Conservation (phyloP, 495 filamentous ascomycete species). For the Xylaria palmicola region DNA sequence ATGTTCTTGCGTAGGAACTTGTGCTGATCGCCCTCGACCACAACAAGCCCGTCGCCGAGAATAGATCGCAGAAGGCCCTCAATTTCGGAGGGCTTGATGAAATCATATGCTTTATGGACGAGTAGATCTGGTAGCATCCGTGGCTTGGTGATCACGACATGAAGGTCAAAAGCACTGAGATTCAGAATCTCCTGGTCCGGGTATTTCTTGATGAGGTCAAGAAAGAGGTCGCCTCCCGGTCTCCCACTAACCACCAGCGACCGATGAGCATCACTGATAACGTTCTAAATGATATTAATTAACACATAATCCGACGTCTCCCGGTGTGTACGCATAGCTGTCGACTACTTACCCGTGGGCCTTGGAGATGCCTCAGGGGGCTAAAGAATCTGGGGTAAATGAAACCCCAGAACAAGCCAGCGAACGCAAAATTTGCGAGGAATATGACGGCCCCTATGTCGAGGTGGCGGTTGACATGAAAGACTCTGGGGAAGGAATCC, state of each 20-base stretch:
- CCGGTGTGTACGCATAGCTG: neutral
- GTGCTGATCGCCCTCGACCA: conserved; percentile 75
- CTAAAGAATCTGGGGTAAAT: conserved; percentile 59
- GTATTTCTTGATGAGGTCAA: conserved; percentile 39
- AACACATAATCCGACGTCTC: neutral
- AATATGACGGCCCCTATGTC: conserved; percentile 14
- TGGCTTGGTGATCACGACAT: conserved; percentile 56
- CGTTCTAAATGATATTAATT: neutral
- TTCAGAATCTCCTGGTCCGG: conserved; percentile 62
- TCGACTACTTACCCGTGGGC: conserved; percentile 46
- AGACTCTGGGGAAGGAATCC: neutral
- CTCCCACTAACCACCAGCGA: conserved; percentile 5
- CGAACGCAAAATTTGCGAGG: conserved; percentile 22
- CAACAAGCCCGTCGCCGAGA: conserved; percentile 65
- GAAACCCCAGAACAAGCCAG: conserved; percentile 40
- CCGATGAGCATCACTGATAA: conserved; percentile 16
- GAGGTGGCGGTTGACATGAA: neutral
- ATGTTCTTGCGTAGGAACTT: conserved; percentile 71
- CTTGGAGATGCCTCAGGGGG: conserved; percentile 54
- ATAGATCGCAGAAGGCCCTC: conserved; percentile 52
- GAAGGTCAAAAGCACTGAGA: conserved; percentile 69
- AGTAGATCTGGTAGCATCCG: conserved; percentile 59
- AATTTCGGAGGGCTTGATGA: conserved; percentile 61
- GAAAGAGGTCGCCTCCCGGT: conserved; percentile 45
- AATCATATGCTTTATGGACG: conserved; percentile 65